These are phyloP conservation scores for Drosera capensis DNA, from an alignment of 148 eudicot species.

Conservation along the genomic window DNA sequence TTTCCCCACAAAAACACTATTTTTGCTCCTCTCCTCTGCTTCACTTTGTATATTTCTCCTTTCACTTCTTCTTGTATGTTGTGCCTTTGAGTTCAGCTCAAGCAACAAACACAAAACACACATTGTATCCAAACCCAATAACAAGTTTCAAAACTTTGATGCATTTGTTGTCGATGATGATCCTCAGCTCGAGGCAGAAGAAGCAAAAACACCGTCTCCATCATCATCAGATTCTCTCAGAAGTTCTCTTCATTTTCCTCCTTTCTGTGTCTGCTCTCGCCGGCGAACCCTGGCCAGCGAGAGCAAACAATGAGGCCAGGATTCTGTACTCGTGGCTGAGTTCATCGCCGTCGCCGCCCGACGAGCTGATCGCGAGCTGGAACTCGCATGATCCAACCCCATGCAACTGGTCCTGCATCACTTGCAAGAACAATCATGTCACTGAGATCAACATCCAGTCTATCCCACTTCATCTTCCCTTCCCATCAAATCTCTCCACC, in stretches of 20 bases:
- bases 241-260: slow-evolving; percentile 5
- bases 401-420: slow-evolving; percentile 33
- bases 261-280: slow-evolving; percentile 7
- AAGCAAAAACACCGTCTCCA: slow-evolving; percentile 7
- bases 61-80: background rate
- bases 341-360: slow-evolving; percentile 7
- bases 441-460: slow-evolving; percentile 23
- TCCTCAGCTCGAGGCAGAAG: slow-evolving; percentile 27
- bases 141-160: slow-evolving; percentile 31
- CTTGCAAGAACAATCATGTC: slow-evolving; percentile 21
- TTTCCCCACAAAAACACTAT: too few relatives aligned
- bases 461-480: slow-evolving; percentile 24
- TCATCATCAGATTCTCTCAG: background rate
- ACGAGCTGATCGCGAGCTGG: slow-evolving; percentile 27
- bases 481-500: slow-evolving; percentile 27
- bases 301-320: slow-evolving; percentile 12
- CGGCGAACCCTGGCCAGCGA: slow-evolving; percentile 8
- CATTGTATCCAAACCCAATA: slow-evolving; percentile 12
- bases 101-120: background rate
- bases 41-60: background rate
- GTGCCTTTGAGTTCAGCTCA: background rate
- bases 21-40: slow-evolving; percentile 2
- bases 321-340: slow-evolving; percentile 30
- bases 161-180: slow-evolving; percentile 44
- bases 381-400: slow-evolving; percentile 21